These are phyloP conservation scores for Aaosphaeria arxii DNA, from an alignment of 2,329 filamentous ascomycete genomes.

Conservation along the genomic window DNA sequence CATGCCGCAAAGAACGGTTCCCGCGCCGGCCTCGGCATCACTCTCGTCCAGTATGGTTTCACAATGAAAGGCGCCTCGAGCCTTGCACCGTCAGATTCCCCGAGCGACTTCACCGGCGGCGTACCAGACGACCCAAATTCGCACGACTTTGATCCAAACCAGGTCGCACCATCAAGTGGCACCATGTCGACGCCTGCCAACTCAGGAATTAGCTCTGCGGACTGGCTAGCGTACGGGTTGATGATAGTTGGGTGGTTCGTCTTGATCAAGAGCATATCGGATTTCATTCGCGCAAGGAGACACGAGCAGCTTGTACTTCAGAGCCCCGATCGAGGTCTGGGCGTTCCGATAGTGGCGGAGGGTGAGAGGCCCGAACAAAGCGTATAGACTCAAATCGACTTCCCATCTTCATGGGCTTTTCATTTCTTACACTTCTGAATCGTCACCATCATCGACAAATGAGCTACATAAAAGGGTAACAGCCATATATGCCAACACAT, in stretches of 20 bases:
- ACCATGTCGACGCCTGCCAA: constrained; percentile 34
- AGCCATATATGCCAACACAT: background rate
- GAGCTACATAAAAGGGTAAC: background rate
- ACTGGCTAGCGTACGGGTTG: constrained; percentile 87
- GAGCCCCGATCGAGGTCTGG: constrained; percentile 84
- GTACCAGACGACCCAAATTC: constrained; percentile 83
- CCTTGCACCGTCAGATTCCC: constrained; percentile 35
- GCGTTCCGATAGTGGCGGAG: constrained; percentile 80
- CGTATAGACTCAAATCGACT: background rate
- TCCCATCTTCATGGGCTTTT: background rate
- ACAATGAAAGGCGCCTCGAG: constrained; percentile 71
- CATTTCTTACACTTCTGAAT: background rate
- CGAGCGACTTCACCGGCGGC: constrained; percentile 55
- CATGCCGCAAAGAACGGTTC: constrained; percentile 98
- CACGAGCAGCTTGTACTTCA: constrained; percentile 93
- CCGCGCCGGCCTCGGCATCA: constrained; percentile 89
- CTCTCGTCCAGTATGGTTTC: constrained; percentile 94
- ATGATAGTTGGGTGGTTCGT: constrained; percentile 99
- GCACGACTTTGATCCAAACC: constrained; percentile 78
- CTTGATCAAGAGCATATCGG: constrained; percentile 86
- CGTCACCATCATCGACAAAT: background rate
- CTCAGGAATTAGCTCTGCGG: constrained; percentile 66
- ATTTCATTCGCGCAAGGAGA: constrained; percentile 81
- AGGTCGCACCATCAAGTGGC: constrained; percentile 49
- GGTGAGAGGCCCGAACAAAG: constrained; percentile 69